phyloP scores from a whole-genome alignment of 148 eudicot species.

The Amaranthus cruentus region DNA sequence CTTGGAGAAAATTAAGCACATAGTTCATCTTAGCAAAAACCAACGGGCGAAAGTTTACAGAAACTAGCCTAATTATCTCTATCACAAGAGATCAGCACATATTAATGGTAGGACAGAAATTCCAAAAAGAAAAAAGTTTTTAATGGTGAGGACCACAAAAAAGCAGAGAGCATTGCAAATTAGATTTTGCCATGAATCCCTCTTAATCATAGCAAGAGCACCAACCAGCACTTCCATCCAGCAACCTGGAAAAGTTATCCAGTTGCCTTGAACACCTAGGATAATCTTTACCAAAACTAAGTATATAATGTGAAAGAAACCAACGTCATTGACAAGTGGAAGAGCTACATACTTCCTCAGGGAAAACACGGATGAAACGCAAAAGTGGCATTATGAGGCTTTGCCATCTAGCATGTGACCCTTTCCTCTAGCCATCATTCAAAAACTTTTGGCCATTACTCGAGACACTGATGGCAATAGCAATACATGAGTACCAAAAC shows the following conservation, averaged over 20 bases:
- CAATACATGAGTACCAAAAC: neutral
- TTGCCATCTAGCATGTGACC: slow-evolving; percentile 2
- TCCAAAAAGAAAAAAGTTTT: neutral
- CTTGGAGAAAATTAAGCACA: slow-evolving; percentile 3
- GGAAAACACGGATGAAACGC: neutral
- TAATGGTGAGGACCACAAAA: neutral
- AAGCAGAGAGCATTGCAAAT: neutral
- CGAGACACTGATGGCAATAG: neutral
- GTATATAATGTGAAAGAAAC: slow-evolving; percentile 2
- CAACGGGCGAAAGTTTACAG: slow-evolving; percentile 4
- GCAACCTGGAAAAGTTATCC: neutral
- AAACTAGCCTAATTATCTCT: neutral
- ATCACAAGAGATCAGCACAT: slow-evolving; percentile 10
- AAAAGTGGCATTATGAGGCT: neutral
- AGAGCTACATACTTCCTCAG: neutral
- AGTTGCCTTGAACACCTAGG: neutral
- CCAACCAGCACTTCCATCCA: slow-evolving; percentile 10
- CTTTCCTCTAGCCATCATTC: neutral
- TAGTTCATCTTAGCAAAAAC: neutral
- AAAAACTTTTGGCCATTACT: neutral
- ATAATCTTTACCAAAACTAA: neutral
- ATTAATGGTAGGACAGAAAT: slow-evolving; percentile 8
- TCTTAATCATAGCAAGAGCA: slow-evolving; percentile 4
- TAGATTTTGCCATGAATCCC: neutral
- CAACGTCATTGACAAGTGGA: neutral